Percentiles rank a stretch among this genome's conserved stretches.
Evolutionary conservation across 192 early-diverging fungal species (phyloP).

Genomic region (Kappamyces sp.): DNA sequence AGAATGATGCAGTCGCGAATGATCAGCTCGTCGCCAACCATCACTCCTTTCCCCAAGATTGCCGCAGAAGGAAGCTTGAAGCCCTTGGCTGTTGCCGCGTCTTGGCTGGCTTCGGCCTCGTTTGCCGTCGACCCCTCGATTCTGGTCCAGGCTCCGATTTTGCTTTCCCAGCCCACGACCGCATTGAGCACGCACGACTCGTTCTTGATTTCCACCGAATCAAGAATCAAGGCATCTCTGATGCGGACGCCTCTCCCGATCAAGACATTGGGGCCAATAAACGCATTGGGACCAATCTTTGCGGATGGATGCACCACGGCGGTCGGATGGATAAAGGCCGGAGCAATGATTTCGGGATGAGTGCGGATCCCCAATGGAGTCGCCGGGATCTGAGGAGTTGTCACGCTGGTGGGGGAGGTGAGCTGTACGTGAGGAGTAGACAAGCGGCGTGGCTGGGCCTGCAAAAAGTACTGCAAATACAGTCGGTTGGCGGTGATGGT

Average conservation of each 20-base stretch:
- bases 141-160: constrained; percentile 89
- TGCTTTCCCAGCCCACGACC: constrained; percentile 90
- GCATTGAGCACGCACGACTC: constrained; percentile 81
- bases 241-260: constrained; percentile 91
- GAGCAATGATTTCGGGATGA: constrained; percentile 77
- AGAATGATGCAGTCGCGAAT: constrained; percentile 96
- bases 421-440: constrained; percentile 39
- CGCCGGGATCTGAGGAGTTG: background rate
- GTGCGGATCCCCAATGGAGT: background rate
- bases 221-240: constrained; percentile 88
- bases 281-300: constrained; percentile 94
- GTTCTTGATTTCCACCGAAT: constrained; percentile 85
- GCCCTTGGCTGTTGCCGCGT: constrained; percentile 78
- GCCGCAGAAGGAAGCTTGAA: constrained; percentile 87
- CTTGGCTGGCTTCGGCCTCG: constrained; percentile 44
- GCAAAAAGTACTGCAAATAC: constrained; percentile 79
- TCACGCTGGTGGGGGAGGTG: constrained; percentile 10
- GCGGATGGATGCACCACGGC: constrained; percentile 89
- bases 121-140: constrained; percentile 81
- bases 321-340: constrained; percentile 92
- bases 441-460: constrained; percentile 56
- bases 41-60: constrained; percentile 88
- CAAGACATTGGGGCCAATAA: constrained; percentile 81
- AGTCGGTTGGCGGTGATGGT: constrained; percentile 89
- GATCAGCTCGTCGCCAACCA: constrained; percentile 86